Evolutionary conservation across 1,139 yeast genomes (phyloP), one percentile per base, ranked within the genome.

Genomic region (Blastobotrys illinoisensis): DNA sequence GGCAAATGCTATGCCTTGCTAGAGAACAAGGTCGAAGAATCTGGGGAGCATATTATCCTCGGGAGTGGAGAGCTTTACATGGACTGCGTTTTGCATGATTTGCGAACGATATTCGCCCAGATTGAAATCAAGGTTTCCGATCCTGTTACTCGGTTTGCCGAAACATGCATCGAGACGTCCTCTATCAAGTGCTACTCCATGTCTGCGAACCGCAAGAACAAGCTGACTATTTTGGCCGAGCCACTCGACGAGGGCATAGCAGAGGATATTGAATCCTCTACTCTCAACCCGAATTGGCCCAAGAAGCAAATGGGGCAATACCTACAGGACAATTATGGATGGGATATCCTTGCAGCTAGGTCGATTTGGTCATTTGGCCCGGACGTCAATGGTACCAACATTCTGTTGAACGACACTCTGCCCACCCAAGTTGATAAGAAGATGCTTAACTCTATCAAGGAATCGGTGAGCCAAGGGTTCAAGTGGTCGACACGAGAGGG

Each of bases 51-150:
- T 67, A 83, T 85, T 0, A 67, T 95, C 1, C 66, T 84, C 26
- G 97, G 95, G 0, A 82, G 90, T 2, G 99, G 99, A 3, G 99
- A 95, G 66, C 66, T 93, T 16, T 89, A 88, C 65, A 70, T 95
- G 72, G 99, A 95, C 69, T 88, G 95, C 62, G 74, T 87, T 26
- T 69, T 95, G 53, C 88, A 85, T 69, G 97, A 89, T 65, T 71
- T 93, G 49, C 75, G 98, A 58, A 68, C 74, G 18, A 68, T 83
- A 58, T 79, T 77, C 66, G 79, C 87, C 0, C 81, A 81, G 49
- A 76, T 90, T 51, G 88, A 86, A 52, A 81, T 93, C 53, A 87
- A 85, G 65, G 86, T 90, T 1, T 87, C 97, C 54, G 95, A 86
- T 64, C 97, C 98, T 1, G 79, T 86, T 69, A 83, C 91, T 0